Percentiles rank a stretch among this genome's conserved stretches.
Conservation (phyloP, 257 asterid species). For the Verbena officinalis region DNA sequence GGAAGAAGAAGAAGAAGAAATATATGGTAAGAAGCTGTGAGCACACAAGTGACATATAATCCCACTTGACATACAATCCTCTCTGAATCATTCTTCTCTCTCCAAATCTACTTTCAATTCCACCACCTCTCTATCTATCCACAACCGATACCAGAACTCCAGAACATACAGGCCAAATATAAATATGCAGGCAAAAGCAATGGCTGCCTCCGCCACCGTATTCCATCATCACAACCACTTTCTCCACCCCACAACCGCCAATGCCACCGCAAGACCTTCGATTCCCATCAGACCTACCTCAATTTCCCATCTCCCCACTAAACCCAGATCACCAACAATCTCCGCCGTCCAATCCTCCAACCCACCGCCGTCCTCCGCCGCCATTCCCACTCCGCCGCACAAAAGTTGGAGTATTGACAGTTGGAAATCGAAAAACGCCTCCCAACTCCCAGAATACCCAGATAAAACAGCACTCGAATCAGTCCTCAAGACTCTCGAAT, state of each 20-base stretch:
- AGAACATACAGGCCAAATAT: neutral
- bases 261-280: conserved; percentile 18
- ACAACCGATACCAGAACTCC: neutral
- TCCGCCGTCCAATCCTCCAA: conserved; percentile 49
- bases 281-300: conserved; percentile 22
- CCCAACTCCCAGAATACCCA: conserved; percentile 56
- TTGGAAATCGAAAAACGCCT: conserved; percentile 54
- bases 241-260: neutral
- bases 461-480: conserved; percentile 40
- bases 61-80: neutral
- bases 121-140: neutral
- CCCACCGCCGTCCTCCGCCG: conserved; percentile 30
- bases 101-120: too few species aligned
- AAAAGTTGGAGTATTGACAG: conserved; percentile 49
- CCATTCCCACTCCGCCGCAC: conserved; percentile 17
- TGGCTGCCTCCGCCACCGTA: conserved; percentile 34
- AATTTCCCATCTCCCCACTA: conserved; percentile 28
- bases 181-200: conserved; percentile 23
- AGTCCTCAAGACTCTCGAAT: conserved; percentile 44
- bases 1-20: too few species aligned
- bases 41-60: neutral
- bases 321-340: conserved; percentile 36
- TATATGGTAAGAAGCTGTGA: too few species aligned
- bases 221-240: neutral
- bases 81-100: neutral